Conservation (phyloP, 2,329 filamentous ascomycete species). For the Fusarium continuum region DNA sequence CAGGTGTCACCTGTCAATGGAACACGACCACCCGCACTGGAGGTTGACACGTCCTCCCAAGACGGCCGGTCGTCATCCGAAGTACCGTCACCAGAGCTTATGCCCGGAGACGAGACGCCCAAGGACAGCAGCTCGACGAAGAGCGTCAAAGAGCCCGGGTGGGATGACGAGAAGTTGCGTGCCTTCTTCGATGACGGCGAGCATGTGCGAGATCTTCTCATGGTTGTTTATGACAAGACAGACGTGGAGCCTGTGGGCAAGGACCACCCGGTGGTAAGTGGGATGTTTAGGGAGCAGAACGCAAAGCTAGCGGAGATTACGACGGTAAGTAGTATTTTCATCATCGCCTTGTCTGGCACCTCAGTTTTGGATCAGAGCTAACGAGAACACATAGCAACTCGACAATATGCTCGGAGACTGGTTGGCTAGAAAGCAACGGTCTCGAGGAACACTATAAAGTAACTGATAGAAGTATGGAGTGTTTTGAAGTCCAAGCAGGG, state of each 20-base stretch:
- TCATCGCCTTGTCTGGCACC: not conserved
- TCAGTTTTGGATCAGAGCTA: constrained; percentile 15
- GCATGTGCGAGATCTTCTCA: constrained; percentile 87
- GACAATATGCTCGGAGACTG: constrained; percentile 88
- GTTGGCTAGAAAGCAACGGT: constrained; percentile 75
- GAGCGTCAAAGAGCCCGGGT: constrained; percentile 60
- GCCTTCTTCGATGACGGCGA: constrained; percentile 91
- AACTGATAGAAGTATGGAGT: not conserved
- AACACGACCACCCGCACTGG: constrained; percentile 70
- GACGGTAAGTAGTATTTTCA: constrained; percentile 62
- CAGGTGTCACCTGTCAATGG: constrained; percentile 57
- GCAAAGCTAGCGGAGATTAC: constrained; percentile 88
- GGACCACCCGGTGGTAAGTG: constrained; percentile 86
- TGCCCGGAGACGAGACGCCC: constrained; percentile 55
- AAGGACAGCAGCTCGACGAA: constrained; percentile 52
- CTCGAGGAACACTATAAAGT: constrained; percentile 59
- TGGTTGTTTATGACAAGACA: constrained; percentile 92
- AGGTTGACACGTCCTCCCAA: constrained; percentile 76
- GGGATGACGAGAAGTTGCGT: constrained; percentile 87
- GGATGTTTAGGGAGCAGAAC: constrained; percentile 87
- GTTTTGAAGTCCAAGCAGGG: not conserved
- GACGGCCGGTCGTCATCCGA: constrained; percentile 71
- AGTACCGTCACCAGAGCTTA: constrained; percentile 70
- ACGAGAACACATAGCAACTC: constrained; percentile 68
- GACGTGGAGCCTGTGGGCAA: constrained; percentile 79